Evolutionary conservation across 352 stramenopile genomes (phyloP), one percentile per base, ranked within the genome.

Genomic region (Globisporangium cystogenes): DNA sequence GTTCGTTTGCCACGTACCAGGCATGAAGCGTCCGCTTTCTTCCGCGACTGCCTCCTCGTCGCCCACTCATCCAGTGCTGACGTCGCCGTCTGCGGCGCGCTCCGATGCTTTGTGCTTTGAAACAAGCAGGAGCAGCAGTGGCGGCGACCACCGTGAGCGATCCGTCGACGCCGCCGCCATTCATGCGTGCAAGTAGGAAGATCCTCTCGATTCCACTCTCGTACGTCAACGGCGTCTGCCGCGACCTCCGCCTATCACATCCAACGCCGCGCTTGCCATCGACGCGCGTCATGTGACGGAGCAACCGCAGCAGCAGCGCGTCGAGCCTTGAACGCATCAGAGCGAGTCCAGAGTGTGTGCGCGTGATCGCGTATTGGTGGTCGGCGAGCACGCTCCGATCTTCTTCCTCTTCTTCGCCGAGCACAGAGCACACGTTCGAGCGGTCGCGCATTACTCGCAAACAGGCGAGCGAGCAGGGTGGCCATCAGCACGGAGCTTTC

Each of bases 371-470:
- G 39, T 44, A 44, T 44, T 44, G 39, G 39, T 44, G 39, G 39
- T 26, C 39, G 10, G 18, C 7, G 5, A 15, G 39, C 39, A 44
- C 20, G 39, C 39, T 24, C 39, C 20, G 20, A 44, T 44, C 39
- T 44, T 44, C 18, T 44, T 44, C 20, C 26, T 44, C 39, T 44
- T 44, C 18, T 44, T 44, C 20, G 39, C 1, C 18, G 39, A 44
- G 18, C 39, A n/a, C n/a, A n/a, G n/a, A n/a, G n/a, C n/a, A n/a
- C n/a, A n/a, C n/a, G n/a, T n/a, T 1, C n/a, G 39, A 44, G 18
- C 39, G 16, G 39, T 44, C 39, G 39, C 39, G 8, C 39, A 44
- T 44, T 44, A 44, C 39, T 44, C n/a, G n/a, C n/a, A n/a, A n/a
- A n/a, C n/a, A n/a, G n/a, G n/a, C n/a, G n/a, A n/a, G n/a, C n/a